These are phyloP conservation scores for Ophiostoma sp. DNA, from an alignment of 2,329 filamentous ascomycete genomes.

Conservation along the genomic window DNA sequence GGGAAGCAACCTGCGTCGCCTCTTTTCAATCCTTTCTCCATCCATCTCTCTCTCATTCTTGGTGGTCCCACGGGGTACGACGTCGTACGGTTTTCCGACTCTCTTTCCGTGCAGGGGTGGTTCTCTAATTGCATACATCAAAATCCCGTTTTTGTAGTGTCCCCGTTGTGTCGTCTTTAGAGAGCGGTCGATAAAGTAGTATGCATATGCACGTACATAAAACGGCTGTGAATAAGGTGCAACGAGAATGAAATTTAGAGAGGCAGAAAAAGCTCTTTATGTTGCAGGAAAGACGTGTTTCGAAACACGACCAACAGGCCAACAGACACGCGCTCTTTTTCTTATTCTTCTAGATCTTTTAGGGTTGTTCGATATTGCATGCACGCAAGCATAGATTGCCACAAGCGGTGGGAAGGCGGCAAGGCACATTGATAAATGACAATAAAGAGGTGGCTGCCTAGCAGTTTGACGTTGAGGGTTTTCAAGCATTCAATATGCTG, in stretches of 20 bases:
- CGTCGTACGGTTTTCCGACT: constrained; percentile 1
- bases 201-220: constrained; percentile 15
- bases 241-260: neutral
- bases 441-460: neutral
- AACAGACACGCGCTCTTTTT: neutral
- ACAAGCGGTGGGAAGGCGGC: neutral
- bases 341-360: neutral
- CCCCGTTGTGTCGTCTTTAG: neutral
- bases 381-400: constrained; percentile 12
- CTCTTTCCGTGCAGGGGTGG: neutral
- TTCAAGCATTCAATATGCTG: neutral
- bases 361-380: constrained; percentile 8
- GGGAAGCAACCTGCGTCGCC: neutral
- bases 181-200: neutral
- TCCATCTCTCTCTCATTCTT: neutral
- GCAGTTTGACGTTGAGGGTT: neutral
- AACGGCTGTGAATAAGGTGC: neutral
- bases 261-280: neutral
- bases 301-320: neutral
- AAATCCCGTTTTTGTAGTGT: neutral
- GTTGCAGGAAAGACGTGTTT: neutral
- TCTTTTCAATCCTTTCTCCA: neutral
- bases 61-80: neutral
- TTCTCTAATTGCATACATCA: constrained; percentile 14
- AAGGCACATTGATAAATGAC: too few relatives aligned